A percentile compares a stretch with the other conserved stretches of the same genome.
Evolutionary conservation across 148 eudicot species (phyloP).

Genomic region (Rhododendron ferrugineum): DNA sequence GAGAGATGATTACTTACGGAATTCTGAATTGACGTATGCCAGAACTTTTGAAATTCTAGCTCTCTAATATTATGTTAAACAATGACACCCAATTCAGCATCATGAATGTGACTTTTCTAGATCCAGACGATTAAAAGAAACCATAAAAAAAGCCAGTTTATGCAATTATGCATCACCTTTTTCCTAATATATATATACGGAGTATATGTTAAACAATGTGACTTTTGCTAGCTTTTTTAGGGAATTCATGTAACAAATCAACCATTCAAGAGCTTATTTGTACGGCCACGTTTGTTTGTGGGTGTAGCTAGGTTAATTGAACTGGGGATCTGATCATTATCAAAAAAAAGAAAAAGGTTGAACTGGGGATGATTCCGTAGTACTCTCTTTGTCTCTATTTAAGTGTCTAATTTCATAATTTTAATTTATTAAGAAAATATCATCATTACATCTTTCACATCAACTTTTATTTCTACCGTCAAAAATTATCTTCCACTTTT

Average conservation of each 20-base stretch:
- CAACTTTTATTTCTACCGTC: no score
- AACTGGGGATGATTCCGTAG: neutral
- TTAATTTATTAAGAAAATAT: no score
- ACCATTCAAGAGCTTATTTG: neutral
- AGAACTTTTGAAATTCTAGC: neutral
- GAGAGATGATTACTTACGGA: neutral
- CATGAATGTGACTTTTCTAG: neutral
- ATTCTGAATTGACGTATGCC: neutral
- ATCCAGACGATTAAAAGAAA: neutral
- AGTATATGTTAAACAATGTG: neutral
- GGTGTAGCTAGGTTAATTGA: neutral
- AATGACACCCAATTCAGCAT: neutral
- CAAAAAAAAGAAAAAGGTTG: no score
- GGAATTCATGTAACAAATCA: neutral
- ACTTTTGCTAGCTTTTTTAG: neutral
- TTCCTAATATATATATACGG: no score
- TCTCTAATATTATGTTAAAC: neutral
- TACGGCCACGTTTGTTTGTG: neutral
- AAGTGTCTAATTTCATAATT: no score
- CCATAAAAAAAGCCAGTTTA: neutral
- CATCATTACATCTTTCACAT: no score
- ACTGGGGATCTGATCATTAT: neutral
- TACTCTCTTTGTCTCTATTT: neutral
- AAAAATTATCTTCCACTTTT: no score
- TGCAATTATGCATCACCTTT: neutral